Base-by-base conservation (phyloP, 768 basidiomycete genomes). In the Tricholomella constricta region DNA sequence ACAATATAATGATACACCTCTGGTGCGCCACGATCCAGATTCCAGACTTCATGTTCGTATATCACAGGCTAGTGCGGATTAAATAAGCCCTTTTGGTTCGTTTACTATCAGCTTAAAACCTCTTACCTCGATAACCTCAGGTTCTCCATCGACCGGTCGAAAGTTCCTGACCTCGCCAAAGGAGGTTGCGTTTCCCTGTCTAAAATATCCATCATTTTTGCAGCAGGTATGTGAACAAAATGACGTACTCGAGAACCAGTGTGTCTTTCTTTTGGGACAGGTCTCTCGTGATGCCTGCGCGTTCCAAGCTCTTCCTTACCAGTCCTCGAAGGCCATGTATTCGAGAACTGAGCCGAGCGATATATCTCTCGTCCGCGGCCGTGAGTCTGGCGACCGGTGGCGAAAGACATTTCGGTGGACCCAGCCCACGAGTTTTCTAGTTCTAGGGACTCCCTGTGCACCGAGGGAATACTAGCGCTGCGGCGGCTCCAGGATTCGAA, bases 1-100 rank as follows among this genome's bases (percentile, higher is more conserved):
- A 88, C 78, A 57, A 89, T 80, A 58, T 88, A 89, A 63, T 71
- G 74, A 58, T 65, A 81, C 55, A 56, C 59, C 19, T 73, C 72
- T 12, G 66, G 62, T 9, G 61, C 61, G 20, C 52, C 57, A 9
- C 66, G 68, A n/a, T 62, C 54, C 12, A 47, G 6, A 20, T 45
- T 60, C 45, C 60, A 62, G 34, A 62, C 58, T 29, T 64, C 65
- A 29, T 66, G 63, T 37, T 69, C 64, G 42, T 58, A 62, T 8
- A 69, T 56, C 14, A 55, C 45, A 27, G 60, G 60, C 57, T 61
- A 31, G 11, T 11, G n/a, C 14, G 7, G n/a, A 32, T 49, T 20
- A 44, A 43, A 19, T 22, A 14, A 27, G 14, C 14, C 31, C 3
- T 3, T 4, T 14, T 32, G 31, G 2, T 32, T 32, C 29, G 6